Conservation (phyloP, 495 filamentous ascomycete species). For the Penicillium herquei region DNA sequence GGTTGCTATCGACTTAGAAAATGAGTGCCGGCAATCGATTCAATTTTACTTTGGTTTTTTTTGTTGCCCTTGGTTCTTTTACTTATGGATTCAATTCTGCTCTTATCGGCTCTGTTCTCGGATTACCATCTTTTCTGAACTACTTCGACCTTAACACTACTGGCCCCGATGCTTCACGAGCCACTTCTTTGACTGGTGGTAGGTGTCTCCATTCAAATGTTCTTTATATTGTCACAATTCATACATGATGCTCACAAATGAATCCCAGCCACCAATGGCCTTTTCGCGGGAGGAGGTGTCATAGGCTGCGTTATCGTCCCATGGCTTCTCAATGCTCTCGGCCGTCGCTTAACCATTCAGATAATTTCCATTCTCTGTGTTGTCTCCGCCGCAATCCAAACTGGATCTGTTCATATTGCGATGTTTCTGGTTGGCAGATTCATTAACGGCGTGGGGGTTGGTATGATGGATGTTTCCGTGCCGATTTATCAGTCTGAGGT, state of each 20-base stretch:
- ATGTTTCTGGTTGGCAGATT: background rate
- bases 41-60: background rate
- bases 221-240: too few relatives aligned
- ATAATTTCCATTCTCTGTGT: background rate
- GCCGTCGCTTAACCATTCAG: background rate
- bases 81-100: background rate
- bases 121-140: background rate
- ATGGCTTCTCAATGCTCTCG: background rate
- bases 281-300: background rate
- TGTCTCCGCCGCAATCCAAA: background rate
- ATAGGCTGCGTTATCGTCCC: background rate
- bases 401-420: background rate
- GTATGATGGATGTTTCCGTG: constrained; percentile 44
- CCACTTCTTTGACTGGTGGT: background rate
- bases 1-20: too few relatives aligned
- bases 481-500: constrained; percentile 48
- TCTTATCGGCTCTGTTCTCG: background rate
- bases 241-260: too few relatives aligned
- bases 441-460: constrained; percentile 43
- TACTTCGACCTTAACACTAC: background rate
- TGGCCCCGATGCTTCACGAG: background rate
- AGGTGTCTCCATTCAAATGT: too few relatives aligned
- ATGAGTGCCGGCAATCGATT: too few relatives aligned
- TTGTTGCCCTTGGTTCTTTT: background rate
- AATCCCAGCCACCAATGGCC: background rate